Conservation (phyloP, 345 rosid genomes). For the Abelmoschus esculentus region DNA sequence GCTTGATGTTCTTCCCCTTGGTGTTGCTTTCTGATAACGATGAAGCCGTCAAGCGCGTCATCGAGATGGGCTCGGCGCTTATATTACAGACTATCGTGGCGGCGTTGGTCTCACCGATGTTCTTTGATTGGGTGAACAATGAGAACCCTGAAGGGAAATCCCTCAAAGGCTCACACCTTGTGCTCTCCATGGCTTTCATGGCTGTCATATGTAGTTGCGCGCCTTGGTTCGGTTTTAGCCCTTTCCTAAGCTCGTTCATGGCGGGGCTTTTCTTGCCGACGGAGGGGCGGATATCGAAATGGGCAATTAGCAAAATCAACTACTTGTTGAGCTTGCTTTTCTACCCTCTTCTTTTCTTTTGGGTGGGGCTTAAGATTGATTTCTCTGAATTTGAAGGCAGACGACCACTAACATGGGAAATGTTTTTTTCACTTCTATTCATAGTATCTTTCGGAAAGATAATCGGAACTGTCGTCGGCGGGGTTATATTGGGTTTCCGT, state of each 20-base stretch:
- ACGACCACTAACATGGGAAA: slow-evolving; percentile 35
- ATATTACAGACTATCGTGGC: slow-evolving; percentile 54
- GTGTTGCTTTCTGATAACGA: background rate
- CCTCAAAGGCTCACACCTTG: slow-evolving; percentile 84
- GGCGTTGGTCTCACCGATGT: slow-evolving; percentile 55
- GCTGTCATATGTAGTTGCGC: slow-evolving; percentile 61
- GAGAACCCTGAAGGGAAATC: slow-evolving; percentile 97
- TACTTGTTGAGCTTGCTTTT: slow-evolving; percentile 55
- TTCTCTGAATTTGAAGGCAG: slow-evolving; percentile 25
- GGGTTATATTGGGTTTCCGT: slow-evolving; percentile 60
- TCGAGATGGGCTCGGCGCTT: slow-evolving; percentile 45
- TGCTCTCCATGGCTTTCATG: slow-evolving; percentile 74
- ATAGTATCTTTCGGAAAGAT: slow-evolving; percentile 52
- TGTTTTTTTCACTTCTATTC: slow-evolving; percentile 34
- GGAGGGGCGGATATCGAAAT: slow-evolving; percentile 81
- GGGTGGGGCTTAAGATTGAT: slow-evolving; percentile 72
- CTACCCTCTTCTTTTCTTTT: slow-evolving; percentile 83
- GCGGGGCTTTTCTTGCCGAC: slow-evolving; percentile 78
- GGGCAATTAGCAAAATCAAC: slow-evolving; percentile 84
- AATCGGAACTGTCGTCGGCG: slow-evolving; percentile 50
- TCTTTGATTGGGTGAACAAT: slow-evolving; percentile 86
- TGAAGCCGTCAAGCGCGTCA: slow-evolving; percentile 19
- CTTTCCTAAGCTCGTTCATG: slow-evolving; percentile 75
- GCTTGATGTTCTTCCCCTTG: slow-evolving; percentile 31
- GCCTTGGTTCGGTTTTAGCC: slow-evolving; percentile 54